Evolutionary conservation across 805 yeast genomes (phyloP), one percentile per base, ranked within the genome.

Genomic region (Barnettozyma californica): DNA sequence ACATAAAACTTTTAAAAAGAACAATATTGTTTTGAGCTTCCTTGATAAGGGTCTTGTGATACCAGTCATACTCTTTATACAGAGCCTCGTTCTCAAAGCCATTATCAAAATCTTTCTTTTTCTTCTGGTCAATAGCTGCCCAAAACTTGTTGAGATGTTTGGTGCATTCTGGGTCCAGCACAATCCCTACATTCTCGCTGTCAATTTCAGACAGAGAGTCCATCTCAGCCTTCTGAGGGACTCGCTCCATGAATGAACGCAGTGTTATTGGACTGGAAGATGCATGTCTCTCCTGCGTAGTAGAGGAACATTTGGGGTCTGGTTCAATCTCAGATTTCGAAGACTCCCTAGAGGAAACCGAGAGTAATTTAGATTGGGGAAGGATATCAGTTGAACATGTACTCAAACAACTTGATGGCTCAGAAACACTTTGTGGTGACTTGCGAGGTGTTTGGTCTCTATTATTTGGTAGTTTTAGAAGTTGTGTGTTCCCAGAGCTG

Each of bases 21-120:
- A 61, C 54, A 47, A 61, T 52, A 40, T 61, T 61, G 18, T 53
- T 56, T 18, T 38, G 43, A 2, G 60, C 61, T 43, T 61, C 65
- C 39, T 42, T 49, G 51, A 58, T 44, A 25, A 45, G 27, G 11
- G 45, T 47, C 1, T 16, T 18, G 33, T 57, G 55, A 40, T 50
- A 59, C 26, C 26, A 8, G 34, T 58, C 61, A 44, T 57, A 59
- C n/a, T 52, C 57, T 43, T 48, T 42, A 47, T 61, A 58, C 5
- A 59, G n/a, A 2, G 27, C 34, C 37, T 58, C 62, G 2, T 51
- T 48, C 19, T 56, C 63, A 39, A 57, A 58, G 1, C 56, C 58
- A 3, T 19, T 10, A 16, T 54, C 54, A 42, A 57, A 55, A 3
- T 40, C 41, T 9, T 41, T 25, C 2, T 52, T 26, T 3, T 43